Evolutionary conservation across 1,284 basidiomycete species (phyloP).

Genomic region (Meripilus lineatus): DNA sequence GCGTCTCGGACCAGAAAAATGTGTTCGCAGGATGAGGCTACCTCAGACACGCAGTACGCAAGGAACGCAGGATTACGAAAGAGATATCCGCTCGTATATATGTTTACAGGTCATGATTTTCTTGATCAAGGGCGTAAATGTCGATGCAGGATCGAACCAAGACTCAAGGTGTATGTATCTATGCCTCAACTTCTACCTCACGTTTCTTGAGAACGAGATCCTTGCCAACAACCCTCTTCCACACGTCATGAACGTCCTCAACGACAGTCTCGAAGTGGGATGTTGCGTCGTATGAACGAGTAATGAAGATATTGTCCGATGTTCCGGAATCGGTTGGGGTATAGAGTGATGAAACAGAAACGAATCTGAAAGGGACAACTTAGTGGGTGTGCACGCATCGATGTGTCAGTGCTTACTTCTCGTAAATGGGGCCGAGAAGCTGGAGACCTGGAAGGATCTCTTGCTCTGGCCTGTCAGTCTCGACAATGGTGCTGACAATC

Average conservation of each 20-base stretch:
- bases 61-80: no score
- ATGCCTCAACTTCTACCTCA: conserved; percentile 63
- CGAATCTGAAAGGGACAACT: conserved; percentile 59
- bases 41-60: no score
- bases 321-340: conserved; percentile 81
- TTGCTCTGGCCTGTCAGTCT: conserved; percentile 89
- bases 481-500: conserved; percentile 98
- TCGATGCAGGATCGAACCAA: conserved; percentile 11
- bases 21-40: neutral
- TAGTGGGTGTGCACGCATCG: neutral
- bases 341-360: conserved; percentile 86
- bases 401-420: conserved; percentile 84
- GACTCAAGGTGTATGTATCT: conserved; percentile 19
- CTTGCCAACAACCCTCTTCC: conserved; percentile 77
- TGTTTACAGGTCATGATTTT: no score
- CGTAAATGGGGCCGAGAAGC: conserved; percentile 89
- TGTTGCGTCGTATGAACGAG: conserved; percentile 96
- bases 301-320: conserved; percentile 92
- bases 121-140: no score
- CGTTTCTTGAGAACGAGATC: conserved; percentile 83
- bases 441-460: conserved; percentile 92
- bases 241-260: conserved; percentile 92
- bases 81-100: no score
- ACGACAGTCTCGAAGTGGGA: conserved; percentile 99
- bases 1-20: neutral